Conservation (phyloP, 2,329 filamentous ascomycete species). For the Fusarium phyllophilum region DNA sequence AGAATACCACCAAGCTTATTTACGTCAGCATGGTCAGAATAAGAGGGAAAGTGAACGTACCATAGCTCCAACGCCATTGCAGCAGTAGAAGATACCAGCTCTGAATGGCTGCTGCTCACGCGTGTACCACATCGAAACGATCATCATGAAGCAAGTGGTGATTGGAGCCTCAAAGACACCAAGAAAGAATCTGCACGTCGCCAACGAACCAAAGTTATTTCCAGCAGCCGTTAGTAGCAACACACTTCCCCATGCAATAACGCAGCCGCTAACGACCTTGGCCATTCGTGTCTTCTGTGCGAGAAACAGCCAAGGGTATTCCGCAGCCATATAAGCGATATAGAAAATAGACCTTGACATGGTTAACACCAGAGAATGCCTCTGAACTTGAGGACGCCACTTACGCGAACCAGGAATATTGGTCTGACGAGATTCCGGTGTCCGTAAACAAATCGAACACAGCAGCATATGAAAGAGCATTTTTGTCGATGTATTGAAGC, state of each 20-base stretch:
- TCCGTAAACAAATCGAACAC: slow-evolving; percentile 64
- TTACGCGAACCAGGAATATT: slow-evolving; percentile 62
- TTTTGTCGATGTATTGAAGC: slow-evolving; percentile 67
- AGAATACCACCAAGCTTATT: slow-evolving; percentile 52
- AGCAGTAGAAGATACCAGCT: slow-evolving; percentile 50
- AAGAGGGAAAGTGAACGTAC: background rate
- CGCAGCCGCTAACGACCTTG: slow-evolving; percentile 48
- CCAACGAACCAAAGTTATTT: slow-evolving; percentile 54
- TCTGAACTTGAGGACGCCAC: no score
- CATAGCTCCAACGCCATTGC: slow-evolving; percentile 57
- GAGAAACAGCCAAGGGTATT: slow-evolving; percentile 51
- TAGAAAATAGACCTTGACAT: slow-evolving; percentile 55
- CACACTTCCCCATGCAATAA: slow-evolving; percentile 50
- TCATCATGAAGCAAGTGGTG: slow-evolving; percentile 61
- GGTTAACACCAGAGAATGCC: no score
- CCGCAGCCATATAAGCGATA: slow-evolving; percentile 57
- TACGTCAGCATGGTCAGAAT: background rate
- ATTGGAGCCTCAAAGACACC: slow-evolving; percentile 60
- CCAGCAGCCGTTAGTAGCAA: slow-evolving; percentile 56
- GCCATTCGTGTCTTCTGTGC: slow-evolving; percentile 50
- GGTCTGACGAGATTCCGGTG: slow-evolving; percentile 55
- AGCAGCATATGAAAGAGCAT: slow-evolving; percentile 53
- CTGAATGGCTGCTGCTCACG: slow-evolving; percentile 57
- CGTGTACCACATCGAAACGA: slow-evolving; percentile 60
- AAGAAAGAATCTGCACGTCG: slow-evolving; percentile 56